Evolutionary conservation across 1,139 yeast genomes (phyloP).

Genomic region (Candida pseudoviswanathii): DNA sequence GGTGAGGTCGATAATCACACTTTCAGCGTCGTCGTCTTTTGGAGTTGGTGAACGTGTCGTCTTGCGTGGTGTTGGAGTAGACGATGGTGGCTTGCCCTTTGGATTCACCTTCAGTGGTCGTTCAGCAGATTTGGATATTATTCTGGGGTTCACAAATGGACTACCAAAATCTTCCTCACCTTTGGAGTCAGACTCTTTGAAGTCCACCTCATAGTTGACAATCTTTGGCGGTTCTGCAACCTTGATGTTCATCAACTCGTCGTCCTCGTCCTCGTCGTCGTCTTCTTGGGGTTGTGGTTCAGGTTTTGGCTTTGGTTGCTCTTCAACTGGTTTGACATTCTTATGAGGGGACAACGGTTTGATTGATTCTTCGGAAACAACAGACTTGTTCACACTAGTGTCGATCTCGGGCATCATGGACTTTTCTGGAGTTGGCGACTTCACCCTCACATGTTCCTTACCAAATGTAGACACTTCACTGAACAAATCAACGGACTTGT

Average conservation of each 20-base stretch:
- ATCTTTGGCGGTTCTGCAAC: conserved; percentile 44
- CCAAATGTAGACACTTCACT: conserved; percentile 2
- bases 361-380: background rate
- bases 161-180: conserved; percentile 16
- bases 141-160: conserved; percentile 6
- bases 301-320: conserved; percentile 1
- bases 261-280: conserved; percentile 2
- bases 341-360: conserved; percentile 3
- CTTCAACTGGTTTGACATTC: background rate
- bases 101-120: conserved; percentile 1
- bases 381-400: background rate
- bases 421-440: conserved; percentile 2
- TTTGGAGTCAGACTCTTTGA: conserved; percentile 32
- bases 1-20: conserved; percentile 47
- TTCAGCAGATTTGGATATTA: background rate
- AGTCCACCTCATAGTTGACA: conserved; percentile 44
- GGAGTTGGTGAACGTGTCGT: background rate
- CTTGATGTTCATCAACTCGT: conserved; percentile 23
- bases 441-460: conserved; percentile 4
- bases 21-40: conserved; percentile 29
- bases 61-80: background rate
- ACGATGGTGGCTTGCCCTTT: background rate
- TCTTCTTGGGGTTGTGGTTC: no score
- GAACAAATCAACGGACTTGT: conserved; percentile 17
- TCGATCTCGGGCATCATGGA: background rate